phyloP scores from a whole-genome alignment of 1,139 yeast species.

The Citeromyces hawaiiensis region DNA sequence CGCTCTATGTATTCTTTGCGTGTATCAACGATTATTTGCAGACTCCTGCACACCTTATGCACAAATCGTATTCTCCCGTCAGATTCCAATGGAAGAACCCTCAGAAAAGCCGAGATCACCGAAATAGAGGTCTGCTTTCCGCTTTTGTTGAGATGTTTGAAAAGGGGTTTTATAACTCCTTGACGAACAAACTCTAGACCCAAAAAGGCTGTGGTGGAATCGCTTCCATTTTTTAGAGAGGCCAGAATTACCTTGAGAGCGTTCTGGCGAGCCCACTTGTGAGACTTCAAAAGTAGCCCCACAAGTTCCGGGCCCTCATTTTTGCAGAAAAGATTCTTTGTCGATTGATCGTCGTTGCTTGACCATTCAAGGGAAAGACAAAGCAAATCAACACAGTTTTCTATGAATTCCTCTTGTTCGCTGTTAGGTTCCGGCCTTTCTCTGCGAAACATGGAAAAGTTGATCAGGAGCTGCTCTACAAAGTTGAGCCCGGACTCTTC shows the following conservation, averaged over 20 bases:
- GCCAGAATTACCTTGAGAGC: constrained; percentile 7
- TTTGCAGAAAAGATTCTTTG: constrained; percentile 5
- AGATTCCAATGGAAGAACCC: constrained; percentile 8
- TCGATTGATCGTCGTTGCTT: background rate
- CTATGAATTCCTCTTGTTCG: constrained; percentile 5
- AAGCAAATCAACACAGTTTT: constrained; percentile 4
- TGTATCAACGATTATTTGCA: background rate
- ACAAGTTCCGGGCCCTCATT: constrained; percentile 12
- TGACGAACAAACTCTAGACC: constrained; percentile 4
- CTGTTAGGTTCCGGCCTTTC: constrained; percentile 1
- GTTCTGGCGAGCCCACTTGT: constrained; percentile 7
- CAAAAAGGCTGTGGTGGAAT: constrained; percentile 2
- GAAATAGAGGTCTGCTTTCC: background rate
- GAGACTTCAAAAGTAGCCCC: constrained; percentile 6
- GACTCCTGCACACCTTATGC: constrained; percentile 8
- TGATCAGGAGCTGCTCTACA: constrained; percentile 2
- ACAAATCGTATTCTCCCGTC: constrained; percentile 11
- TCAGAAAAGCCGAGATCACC: constrained; percentile 5
- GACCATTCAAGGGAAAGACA: constrained; percentile 4
- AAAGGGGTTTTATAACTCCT: constrained; percentile 10
- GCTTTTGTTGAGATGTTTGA: constrained; percentile 6
- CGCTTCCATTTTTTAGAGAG: constrained; percentile 4
- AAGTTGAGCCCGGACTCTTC: constrained; percentile 2
- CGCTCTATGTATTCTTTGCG: background rate
- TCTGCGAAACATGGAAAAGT: constrained; percentile 4